Base-by-base conservation (phyloP, 805 yeast genomes). In the Barnettozyma populi region DNA sequence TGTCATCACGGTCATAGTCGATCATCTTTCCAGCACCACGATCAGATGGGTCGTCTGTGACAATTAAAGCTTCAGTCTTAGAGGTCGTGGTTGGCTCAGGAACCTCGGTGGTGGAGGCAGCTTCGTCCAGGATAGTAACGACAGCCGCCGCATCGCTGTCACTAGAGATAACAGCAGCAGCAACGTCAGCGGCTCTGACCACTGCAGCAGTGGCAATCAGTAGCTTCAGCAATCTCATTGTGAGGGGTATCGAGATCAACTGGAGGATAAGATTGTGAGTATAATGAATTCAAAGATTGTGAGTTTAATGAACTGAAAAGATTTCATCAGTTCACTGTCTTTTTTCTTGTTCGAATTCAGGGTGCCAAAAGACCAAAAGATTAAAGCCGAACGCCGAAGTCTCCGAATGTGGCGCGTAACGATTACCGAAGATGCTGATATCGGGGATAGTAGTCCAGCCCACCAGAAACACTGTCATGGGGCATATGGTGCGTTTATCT, bases 1-100 rank as follows among this genome's bases (percentile, higher is more conserved):
- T 57, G 13, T 57, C 65, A 29, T 59, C 60, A 10, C 52, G 56
- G 38, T 59, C 63, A 31, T 58, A 57, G 27, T 57, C 51, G 25
- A 60, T 59, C 21, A 47, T 44, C 42, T 55, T 57, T 42, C 42
- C 42, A 13, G 32, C 42, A 39, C 42, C 34, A 25, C 32, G 42
- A 20, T 39, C 42, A 8, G 42, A 39, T 7, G 42, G 42, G 23
- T 39, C 42, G 2, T 39, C 42, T n/a, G 31, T 39, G 6, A 39
- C 42, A 16, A 39, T 39, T 14, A 39, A 7, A 27, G 32, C 42
- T 16, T 39, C 42, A 3, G 42, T 39, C 19, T 21, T 37, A 11
- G 37, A 35, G 3, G 40, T 37, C 10, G 29, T 37, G 11, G 27
- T 37, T 20, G 40, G 18, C 18, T 16, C 29, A 9, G 34, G n/a